A percentile compares a stretch with the other conserved stretches of the same genome.
Evolutionary conservation across 2,329 filamentous ascomycete species (phyloP).

Genomic region (Aureobasidium sp.): DNA sequence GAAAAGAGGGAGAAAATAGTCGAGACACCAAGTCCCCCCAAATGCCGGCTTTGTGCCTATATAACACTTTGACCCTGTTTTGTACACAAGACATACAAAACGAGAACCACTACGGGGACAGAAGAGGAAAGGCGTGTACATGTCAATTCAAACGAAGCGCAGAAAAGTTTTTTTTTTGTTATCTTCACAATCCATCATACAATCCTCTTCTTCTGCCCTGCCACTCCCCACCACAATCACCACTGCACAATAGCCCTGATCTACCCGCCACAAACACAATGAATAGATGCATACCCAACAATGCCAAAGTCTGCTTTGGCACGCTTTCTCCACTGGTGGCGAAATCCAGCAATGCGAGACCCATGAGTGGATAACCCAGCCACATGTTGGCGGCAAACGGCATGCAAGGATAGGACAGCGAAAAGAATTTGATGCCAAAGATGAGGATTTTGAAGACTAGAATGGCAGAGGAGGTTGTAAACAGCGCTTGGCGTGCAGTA

Average conservation of each 20-base stretch:
- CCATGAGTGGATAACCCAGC: slow-evolving; percentile 60
- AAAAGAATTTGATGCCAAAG: slow-evolving; percentile 63
- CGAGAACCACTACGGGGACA: no score
- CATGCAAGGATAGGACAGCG: slow-evolving; percentile 61
- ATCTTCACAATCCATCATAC: slow-evolving; percentile 5
- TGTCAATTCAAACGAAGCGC: no score
- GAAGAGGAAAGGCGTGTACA: no score
- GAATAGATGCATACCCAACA: slow-evolving; percentile 43
- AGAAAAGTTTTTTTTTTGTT: no score
- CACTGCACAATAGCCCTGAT: neutral
- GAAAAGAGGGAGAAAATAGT: no score
- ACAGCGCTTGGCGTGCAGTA: slow-evolving; percentile 30
- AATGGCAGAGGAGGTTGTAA: slow-evolving; percentile 30
- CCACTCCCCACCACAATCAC: neutral
- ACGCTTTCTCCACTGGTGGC: slow-evolving; percentile 22
- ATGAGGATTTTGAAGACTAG: slow-evolving; percentile 47
- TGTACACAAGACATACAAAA: no score
- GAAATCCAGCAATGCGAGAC: slow-evolving; percentile 64
- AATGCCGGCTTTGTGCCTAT: no score
- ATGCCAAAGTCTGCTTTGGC: slow-evolving; percentile 33
- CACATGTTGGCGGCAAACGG: slow-evolving; percentile 61
- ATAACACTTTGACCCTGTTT: no score
- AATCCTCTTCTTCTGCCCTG: neutral
- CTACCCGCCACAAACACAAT: slow-evolving; percentile 34
- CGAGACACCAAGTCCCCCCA: no score